Percentiles rank a stretch among this genome's conserved stretches.
phyloP scores from a whole-genome alignment of 1,284 basidiomycete genomes.

The Retiboletus flavoniger region DNA sequence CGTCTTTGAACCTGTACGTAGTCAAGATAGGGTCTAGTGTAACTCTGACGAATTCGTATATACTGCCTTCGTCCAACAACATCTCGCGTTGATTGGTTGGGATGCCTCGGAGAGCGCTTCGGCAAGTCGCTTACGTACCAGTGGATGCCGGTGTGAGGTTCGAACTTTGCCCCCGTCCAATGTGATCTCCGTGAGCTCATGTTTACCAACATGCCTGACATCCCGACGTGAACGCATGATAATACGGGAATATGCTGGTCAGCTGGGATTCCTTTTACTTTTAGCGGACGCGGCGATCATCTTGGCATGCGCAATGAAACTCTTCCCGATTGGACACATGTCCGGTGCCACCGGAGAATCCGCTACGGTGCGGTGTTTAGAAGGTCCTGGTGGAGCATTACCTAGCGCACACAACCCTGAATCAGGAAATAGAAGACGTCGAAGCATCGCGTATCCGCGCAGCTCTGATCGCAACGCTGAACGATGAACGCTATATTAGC shows the following conservation, averaged over 20 bases:
- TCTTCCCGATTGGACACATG: background rate
- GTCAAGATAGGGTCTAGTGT: conserved; percentile 66
- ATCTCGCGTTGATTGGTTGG: conserved; percentile 74
- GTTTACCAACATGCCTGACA: no score
- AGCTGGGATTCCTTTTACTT: no score
- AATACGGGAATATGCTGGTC: no score
- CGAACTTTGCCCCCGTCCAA: no score
- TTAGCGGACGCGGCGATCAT: no score
- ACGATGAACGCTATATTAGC: no score
- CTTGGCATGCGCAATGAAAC: background rate
- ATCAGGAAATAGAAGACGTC: background rate
- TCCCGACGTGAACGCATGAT: no score
- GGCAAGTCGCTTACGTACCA: no score
- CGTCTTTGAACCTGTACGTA: conserved; percentile 51
- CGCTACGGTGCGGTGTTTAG: background rate
- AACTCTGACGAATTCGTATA: conserved; percentile 59
- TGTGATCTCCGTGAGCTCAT: no score
- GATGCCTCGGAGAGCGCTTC: conserved; percentile 26
- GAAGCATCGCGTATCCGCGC: background rate
- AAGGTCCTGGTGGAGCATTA: background rate
- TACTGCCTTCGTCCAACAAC: conserved; percentile 62
- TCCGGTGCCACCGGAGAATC: background rate
- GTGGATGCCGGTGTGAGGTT: no score
- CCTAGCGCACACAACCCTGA: background rate
- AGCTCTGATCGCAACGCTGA: background rate